Evolutionary conservation across 345 rosid genomes (phyloP), one percentile per base, ranked within the genome.

Genomic region (Kernera saxatilis): DNA sequence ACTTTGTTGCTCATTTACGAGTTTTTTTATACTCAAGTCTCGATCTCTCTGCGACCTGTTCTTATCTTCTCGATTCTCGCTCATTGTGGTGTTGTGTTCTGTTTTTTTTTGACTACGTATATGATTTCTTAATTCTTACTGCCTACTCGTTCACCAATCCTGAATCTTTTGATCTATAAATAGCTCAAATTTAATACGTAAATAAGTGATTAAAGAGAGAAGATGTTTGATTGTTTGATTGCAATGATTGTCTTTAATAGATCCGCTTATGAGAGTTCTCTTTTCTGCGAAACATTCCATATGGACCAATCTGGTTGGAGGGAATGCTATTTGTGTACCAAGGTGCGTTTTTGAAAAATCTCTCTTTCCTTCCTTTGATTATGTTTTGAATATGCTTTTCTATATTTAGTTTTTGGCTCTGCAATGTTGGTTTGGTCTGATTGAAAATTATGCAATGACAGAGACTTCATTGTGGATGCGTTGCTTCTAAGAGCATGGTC

Each of bases 401-500:
- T n/a, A 5, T 8, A 13, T 49, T 4, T 67, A 45, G 56, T 26
- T 57, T 57, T 21, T 35, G 0, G 1, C 4, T 22, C 22, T 69
- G 61, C 23, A 58, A 48, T 67, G 37, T 44, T 56, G 10, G 35
- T 22, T 21, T 64, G 41, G 45, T 37, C 43, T 76, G 66, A 76
- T 70, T 63, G 71, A 21, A 0, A 3, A 33, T 56, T 3, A 0
- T 70, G 65, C 8, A 50, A 33, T 77, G 67, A 50, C 89, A 93
- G 98, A 77, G 83, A 59, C 86, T 93, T 60, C 98, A 93, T 67
- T 93, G 97, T 83, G 98, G 98, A 44, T 93, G 98, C 70, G 78
- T 88, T 74, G 98, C 90, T 48, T 84, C 96, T 15, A 70, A 76
- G 54, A 75, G 44, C 11, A 67, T 84, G 65, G 36, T 90, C 26